Evolutionary conservation across 2,329 filamentous ascomycete species (phyloP).

Genomic region (Epichloe sylvatica): DNA sequence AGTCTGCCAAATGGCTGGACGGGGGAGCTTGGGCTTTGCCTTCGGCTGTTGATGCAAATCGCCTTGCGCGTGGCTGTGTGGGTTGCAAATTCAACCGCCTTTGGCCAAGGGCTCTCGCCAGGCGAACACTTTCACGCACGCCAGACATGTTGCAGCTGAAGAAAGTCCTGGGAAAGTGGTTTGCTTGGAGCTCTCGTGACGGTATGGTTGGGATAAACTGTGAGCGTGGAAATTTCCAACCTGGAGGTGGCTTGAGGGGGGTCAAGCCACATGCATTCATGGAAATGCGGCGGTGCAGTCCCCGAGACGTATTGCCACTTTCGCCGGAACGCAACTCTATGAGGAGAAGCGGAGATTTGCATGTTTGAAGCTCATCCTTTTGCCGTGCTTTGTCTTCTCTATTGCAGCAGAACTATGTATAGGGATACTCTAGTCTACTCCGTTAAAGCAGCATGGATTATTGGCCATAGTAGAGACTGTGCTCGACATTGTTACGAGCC

Average conservation of each 20-base stretch:
- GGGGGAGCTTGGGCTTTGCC: constrained; percentile 15
- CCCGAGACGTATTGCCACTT: background rate
- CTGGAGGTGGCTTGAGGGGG: constrained; percentile 10
- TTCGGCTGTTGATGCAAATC: constrained; percentile 34
- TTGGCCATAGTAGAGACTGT: too few species aligned
- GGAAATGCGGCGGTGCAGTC: constrained; percentile 4
- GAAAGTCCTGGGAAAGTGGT: background rate
- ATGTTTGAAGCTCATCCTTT: background rate
- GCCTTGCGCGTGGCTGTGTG: constrained; percentile 16
- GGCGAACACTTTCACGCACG: constrained; percentile 26
- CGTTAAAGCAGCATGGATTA: too few species aligned
- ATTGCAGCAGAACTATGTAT: too few species aligned
- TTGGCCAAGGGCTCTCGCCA: constrained; percentile 19
- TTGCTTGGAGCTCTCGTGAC: constrained; percentile 1
- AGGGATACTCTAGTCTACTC: too few species aligned
- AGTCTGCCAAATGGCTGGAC: constrained; percentile 27
- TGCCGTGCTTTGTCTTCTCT: too few species aligned
- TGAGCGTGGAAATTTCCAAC: constrained; percentile 21
- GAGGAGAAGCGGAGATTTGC: background rate
- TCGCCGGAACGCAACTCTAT: too few species aligned
- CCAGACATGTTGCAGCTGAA: constrained; percentile 24
- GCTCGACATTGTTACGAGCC: too few species aligned
- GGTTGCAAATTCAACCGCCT: constrained; percentile 15
- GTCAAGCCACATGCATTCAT: constrained; percentile 11
- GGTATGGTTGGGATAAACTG: background rate